Base-by-base conservation (phyloP, 2,329 filamentous ascomycete species). In the Alternaria brassicicola region DNA sequence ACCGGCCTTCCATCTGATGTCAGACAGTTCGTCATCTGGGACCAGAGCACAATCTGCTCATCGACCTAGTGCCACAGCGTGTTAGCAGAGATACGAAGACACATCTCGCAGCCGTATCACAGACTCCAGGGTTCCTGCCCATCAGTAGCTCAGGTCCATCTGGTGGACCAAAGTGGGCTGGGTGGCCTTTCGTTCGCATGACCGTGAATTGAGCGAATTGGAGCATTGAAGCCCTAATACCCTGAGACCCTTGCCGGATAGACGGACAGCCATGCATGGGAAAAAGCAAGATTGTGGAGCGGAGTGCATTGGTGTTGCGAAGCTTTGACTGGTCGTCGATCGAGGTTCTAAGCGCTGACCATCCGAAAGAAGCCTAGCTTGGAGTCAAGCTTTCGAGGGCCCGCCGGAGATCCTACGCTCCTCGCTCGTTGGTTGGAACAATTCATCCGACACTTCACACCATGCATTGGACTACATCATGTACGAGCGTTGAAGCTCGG, bases 141-240 rank as follows among this genome's bases (percentile, higher is more conserved):
- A 38, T 54, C 52, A 41, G 55, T 46, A 54, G 52, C 52, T 38
- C 48, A 42, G 56, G 10, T 65, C 55, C 55, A 56, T 57, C 51
- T 52, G 38, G 38, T 55, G 45, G 52, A 41, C 55, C 53, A 56
- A n/a, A 52, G 62, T 62, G 64, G 63, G 63, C 62, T 59, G 63
- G 63, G 61, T 59, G 61, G 35, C 35, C 56, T 59, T 69, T 60
- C 55, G 74, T 75, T 77, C 74, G 75, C 75, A 77, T 75, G 70
- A 75, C 63, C 67, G 52, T 30, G 7, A n/a, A 31, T 31, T 55
- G 57, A 63, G 63, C 74, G 69, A 76, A 76, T 76, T 61, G 52
- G 66, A 66, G 50, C 39, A 53, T 38, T 48, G 55, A 52, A 49
- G 36, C 49, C 26, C 49, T 55, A 60, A 63, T 57, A 60, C 43